phyloP scores from a whole-genome alignment of 768 basidiomycete species.

The Sporobolomyces pararoseus region DNA sequence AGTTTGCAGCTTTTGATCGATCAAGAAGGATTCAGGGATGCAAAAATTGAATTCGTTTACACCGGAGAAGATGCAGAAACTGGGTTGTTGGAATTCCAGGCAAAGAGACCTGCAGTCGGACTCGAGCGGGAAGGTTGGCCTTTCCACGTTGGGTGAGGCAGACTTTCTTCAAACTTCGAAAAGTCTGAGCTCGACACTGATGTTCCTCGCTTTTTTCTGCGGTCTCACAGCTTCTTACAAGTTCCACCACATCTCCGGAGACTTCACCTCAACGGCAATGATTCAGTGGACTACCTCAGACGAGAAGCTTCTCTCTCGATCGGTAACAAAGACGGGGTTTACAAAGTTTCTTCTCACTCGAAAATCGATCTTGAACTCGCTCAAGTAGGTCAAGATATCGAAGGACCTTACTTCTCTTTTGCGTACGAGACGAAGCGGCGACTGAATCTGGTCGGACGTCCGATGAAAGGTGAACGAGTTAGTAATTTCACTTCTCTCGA shows the following conservation, averaged over 20 bases:
- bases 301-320: slow-evolving; percentile 20
- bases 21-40: slow-evolving; percentile 26
- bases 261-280: slow-evolving; percentile 2
- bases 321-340: slow-evolving; percentile 13
- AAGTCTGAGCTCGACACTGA: no score
- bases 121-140: slow-evolving; percentile 13
- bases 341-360: slow-evolving; percentile 20
- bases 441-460: slow-evolving; percentile 8
- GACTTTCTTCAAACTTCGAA: no score
- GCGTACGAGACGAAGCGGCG: slow-evolving; percentile 18
- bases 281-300: slow-evolving; percentile 20
- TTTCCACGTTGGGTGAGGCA: slow-evolving; percentile 20
- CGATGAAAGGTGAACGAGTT: slow-evolving; percentile 21
- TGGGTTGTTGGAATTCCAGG: slow-evolving; percentile 13
- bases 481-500: no score
- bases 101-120: slow-evolving; percentile 2
- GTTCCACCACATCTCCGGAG: slow-evolving; percentile 15
- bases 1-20: slow-evolving; percentile 10
- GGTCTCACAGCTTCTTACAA: slow-evolving; percentile 10
- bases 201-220: no score
- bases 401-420: slow-evolving; percentile 19
- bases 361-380: slow-evolving; percentile 3
- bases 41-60: slow-evolving; percentile 17
- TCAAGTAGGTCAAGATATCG: neutral
- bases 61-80: slow-evolving; percentile 4